phyloP scores from a whole-genome alignment of 768 basidiomycete genomes.

The Kwoniella botswanensis region DNA sequence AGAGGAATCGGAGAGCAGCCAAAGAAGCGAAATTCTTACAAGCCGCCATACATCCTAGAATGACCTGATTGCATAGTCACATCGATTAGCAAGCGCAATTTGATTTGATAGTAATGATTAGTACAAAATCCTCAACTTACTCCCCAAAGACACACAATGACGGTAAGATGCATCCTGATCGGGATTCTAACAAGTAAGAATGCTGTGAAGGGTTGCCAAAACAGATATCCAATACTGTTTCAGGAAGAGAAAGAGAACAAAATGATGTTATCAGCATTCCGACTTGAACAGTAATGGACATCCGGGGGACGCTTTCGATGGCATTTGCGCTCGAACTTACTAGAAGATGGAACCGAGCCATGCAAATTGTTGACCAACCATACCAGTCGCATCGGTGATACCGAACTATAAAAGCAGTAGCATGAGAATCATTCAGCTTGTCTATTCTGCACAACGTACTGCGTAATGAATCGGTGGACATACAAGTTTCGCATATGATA shows the following conservation, averaged over 20 bases:
- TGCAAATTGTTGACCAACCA: constrained; percentile 23
- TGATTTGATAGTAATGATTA: too few relatives aligned
- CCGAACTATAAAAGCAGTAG: neutral
- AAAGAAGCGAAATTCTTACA: constrained; percentile 10
- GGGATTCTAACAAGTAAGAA: neutral
- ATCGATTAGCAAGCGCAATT: too few relatives aligned
- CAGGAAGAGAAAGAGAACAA: too few relatives aligned
- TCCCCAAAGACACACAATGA: neutral
- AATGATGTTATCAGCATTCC: neutral
- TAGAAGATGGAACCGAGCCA: constrained; percentile 16
- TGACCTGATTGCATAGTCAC: neutral
- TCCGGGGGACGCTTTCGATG: neutral
- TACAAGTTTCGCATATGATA: constrained; percentile 8
- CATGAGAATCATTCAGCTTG: too few relatives aligned
- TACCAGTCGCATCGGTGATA: constrained; percentile 13
- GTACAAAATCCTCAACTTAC: too few relatives aligned
- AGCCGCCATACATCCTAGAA: constrained; percentile 1
- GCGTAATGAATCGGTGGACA: too few relatives aligned
- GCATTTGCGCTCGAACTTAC: neutral
- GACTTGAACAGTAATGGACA: neutral
- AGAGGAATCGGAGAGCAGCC: constrained; percentile 9
- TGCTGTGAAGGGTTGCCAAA: constrained; percentile 2
- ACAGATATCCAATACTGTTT: neutral
- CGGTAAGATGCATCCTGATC: neutral
- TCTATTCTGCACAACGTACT: too few relatives aligned